Conservation (phyloP, 768 basidiomycete species). For the Polyporus arcularius region DNA sequence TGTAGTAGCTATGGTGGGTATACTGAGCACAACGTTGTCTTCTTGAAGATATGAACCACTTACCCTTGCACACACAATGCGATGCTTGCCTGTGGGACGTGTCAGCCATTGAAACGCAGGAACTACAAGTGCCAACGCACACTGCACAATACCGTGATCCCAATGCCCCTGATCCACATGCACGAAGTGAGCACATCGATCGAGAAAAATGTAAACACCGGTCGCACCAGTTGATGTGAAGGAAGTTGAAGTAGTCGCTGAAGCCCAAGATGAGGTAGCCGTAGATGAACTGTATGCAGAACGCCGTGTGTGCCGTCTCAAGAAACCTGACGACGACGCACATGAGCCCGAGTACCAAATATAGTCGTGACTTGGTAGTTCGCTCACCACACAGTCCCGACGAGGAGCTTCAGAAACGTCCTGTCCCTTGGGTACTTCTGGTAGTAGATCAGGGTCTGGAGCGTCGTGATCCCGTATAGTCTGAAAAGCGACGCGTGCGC, state of each 20-base stretch:
- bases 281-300: constrained; percentile 5
- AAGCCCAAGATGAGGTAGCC: neutral
- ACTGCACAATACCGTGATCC: neutral
- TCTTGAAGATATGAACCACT: neutral
- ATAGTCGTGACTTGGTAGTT: neutral
- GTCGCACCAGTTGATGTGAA: neutral
- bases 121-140: neutral
- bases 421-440: constrained; percentile 10
- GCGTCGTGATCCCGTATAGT: constrained; percentile 17
- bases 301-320: neutral
- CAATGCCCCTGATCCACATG: neutral
- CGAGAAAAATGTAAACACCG: neutral
- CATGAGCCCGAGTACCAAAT: neutral
- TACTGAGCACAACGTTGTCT: neutral
- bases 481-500: neutral
- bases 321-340: neutral
- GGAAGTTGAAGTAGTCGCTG: neutral
- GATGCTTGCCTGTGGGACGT: neutral
- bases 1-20: neutral
- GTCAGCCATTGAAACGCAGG: neutral
- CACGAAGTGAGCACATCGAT: neutral
- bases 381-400: neutral
- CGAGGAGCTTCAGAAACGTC: constrained; percentile 7
- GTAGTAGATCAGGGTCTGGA: constrained; percentile 18
- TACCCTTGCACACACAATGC: constrained; percentile 2